Evolutionary conservation across 805 yeast genomes (phyloP).

Genomic region (Pichia nakasei): DNA sequence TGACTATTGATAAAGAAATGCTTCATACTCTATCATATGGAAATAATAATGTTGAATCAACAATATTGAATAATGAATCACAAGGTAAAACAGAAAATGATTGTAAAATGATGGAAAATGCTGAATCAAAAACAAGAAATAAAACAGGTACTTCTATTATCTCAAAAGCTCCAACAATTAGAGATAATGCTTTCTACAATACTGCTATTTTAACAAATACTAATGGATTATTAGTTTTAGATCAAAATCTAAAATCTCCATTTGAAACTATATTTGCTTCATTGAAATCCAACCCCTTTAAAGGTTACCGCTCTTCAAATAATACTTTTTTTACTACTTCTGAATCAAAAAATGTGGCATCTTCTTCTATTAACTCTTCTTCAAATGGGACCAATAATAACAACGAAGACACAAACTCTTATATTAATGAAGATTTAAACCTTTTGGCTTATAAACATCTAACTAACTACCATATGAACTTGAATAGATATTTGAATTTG

Average conservation of each 20-base stretch:
- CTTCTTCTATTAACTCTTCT: conserved; percentile 2
- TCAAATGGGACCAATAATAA: not conserved
- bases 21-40: not conserved
- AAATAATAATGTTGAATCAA: not conserved
- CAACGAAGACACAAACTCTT: not conserved
- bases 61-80: too few species aligned
- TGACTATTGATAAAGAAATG: not conserved
- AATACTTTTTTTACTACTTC: not conserved
- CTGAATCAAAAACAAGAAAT: not conserved
- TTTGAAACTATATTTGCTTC: conserved; percentile 17
- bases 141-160: not conserved
- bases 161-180: not conserved
- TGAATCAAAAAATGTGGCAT: not conserved
- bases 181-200: not conserved
- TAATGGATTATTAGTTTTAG: conserved; percentile 19
- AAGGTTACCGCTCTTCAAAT: conserved; percentile 20
- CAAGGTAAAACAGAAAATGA: not conserved
- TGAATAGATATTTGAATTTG: conserved; percentile 27
- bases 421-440: not conserved
- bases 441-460: conserved; percentile 9
- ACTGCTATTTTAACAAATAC: conserved; percentile 10
- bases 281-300: conserved; percentile 21
- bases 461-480: conserved; percentile 28
- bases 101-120: not conserved
- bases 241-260: conserved; percentile 23